Conservation (phyloP, 2,329 filamentous ascomycete genomes). For the Talaromyces atroroseus region DNA sequence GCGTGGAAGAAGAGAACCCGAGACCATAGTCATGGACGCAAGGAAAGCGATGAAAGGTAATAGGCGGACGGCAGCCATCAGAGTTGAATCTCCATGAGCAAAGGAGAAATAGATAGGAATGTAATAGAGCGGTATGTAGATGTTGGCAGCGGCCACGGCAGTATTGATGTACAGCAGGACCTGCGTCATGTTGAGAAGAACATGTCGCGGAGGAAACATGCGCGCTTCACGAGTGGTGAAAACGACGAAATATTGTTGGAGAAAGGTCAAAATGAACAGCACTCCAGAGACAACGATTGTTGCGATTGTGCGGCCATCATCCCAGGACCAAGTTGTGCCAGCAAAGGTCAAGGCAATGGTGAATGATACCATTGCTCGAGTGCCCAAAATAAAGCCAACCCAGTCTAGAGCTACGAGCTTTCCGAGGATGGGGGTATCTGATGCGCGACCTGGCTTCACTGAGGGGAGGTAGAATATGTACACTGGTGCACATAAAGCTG, state of each 20-base stretch:
- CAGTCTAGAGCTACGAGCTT: constrained; percentile 16
- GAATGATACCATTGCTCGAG: constrained; percentile 25
- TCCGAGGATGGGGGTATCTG: constrained; percentile 31
- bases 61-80: not conserved
- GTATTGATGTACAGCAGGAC: not conserved
- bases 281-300: not conserved
- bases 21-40: not conserved
- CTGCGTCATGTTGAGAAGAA: constrained; percentile 8
- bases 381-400: constrained; percentile 18
- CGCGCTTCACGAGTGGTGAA: not conserved
- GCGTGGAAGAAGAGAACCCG: constrained; percentile 14
- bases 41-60: not conserved
- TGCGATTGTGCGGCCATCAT: not conserved
- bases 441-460: constrained; percentile 21
- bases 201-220: not conserved
- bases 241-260: not conserved
- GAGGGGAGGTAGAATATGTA: constrained; percentile 39
- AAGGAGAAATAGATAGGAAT: not conserved
- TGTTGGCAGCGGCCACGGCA: not conserved
- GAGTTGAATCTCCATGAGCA: not conserved
- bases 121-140: not conserved
- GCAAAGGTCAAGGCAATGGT: not conserved
- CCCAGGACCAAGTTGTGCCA: not conserved
- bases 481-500: constrained; percentile 39
- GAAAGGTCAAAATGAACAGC: not conserved